Base-by-base conservation (phyloP, 192 early-diverging fungal genomes). In the Coemansia brasiliensis region DNA sequence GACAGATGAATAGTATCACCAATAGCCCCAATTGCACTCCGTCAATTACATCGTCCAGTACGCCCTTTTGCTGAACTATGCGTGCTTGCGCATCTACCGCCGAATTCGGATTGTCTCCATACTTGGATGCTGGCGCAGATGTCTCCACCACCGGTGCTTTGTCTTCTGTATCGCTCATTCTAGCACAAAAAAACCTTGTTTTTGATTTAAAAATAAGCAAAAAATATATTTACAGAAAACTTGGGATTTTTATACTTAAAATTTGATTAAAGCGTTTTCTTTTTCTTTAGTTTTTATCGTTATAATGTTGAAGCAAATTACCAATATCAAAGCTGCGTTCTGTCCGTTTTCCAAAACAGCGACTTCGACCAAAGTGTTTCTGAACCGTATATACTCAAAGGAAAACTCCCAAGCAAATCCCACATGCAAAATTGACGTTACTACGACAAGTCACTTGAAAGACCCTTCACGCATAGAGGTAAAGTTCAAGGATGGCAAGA, bases 11-110 rank as follows among this genome's bases (percentile, higher is more conserved):
- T 5, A 46, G 22, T 22, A 80, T 70, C 20, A 48, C 50, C 20
- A 80, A 5, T 8, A 70, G 5, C 17, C 78, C 78, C 43, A 74
- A 24, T 39, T 71, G 67, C 16, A 80, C 61, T 11, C 78, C 78
- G 53, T 80, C 78, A 25, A 80, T 80, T 3, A 74, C 48, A 51
- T 80, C 78, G 67, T 80, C 78, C 35, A 80, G 57, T 11, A 71
- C 24, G n/a, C 78, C 67, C 78, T 80, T 79, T 27, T 72, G 69
- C 62, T 65, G 67, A 17, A 79, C 62, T 15, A 79, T 50, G 18
- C 65, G 61, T 3, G 76, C 76, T 20, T 79, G 69, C 32, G 76
- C 76, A 53, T 79, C 76, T 8, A 69, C 40, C 11, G 50, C 63
- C 11, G 74, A 65, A 37, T 52, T 29, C 11, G 67, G 59, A 29